Percentiles rank a stretch among this genome's conserved stretches.
phyloP scores from a whole-genome alignment of 306 rosid species.

The Gynostemma pentaphyllum region DNA sequence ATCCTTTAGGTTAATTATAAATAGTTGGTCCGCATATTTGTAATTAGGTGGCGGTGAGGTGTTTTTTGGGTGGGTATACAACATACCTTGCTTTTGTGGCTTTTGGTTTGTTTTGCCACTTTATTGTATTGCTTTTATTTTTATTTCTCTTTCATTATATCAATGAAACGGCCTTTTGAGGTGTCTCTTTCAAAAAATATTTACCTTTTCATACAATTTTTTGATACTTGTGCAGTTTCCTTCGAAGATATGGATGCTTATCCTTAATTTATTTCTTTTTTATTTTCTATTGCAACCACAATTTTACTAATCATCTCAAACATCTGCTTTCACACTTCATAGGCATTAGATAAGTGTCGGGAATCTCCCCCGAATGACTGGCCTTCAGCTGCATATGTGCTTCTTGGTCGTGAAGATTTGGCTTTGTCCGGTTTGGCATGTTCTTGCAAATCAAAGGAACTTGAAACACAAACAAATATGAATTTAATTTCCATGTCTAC shows the following conservation, averaged over 20 bases:
- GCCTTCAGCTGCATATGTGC: conserved; percentile 95
- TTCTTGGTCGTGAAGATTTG: conserved; percentile 96
- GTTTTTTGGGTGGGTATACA: too few species aligned
- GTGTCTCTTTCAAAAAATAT: too few species aligned
- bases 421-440: conserved; percentile 76
- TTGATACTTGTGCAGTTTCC: neutral
- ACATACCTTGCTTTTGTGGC: too few species aligned
- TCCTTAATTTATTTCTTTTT: conserved; percentile 3
- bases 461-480: conserved; percentile 75
- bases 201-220: too few species aligned
- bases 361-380: conserved; percentile 91
- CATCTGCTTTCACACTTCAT: conserved; percentile 23
- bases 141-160: too few species aligned
- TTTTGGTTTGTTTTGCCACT: too few species aligned
- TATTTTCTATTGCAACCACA: neutral
- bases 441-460: conserved; percentile 59
- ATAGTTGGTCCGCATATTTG: too few species aligned
- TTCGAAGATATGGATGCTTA: neutral
- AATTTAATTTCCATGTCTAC: conserved; percentile 89
- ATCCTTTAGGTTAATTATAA: too few species aligned
- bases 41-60: too few species aligned
- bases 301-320: neutral
- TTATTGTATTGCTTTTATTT: too few species aligned
- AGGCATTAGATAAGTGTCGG: conserved; percentile 96
- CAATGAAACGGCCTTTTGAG: too few species aligned